Conservation (phyloP, 2,329 filamentous ascomycete genomes). For the Coleophoma eucalyptorum region DNA sequence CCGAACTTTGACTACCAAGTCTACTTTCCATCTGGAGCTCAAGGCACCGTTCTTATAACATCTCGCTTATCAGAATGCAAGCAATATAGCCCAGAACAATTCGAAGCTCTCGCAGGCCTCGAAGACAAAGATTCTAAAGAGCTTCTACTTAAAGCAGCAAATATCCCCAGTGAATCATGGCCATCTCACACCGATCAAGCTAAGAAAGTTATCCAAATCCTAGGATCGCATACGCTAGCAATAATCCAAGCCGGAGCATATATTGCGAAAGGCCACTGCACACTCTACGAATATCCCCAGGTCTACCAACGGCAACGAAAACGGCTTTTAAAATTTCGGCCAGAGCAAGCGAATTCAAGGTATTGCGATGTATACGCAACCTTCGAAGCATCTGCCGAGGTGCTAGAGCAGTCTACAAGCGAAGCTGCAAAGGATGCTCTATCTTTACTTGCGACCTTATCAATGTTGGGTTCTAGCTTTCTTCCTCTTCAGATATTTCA, state of each 20-base stretch:
- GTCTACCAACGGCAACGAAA: slow-evolving; percentile 6
- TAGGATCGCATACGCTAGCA: slow-evolving; percentile 25
- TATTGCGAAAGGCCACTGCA: slow-evolving; percentile 9
- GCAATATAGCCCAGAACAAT: slow-evolving; percentile 25
- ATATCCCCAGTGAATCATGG: background rate
- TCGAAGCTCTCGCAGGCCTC: slow-evolving; percentile 20
- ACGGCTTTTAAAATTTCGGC: slow-evolving; percentile 1
- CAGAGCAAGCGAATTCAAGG: slow-evolving; percentile 6
- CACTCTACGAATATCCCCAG: slow-evolving; percentile 10
- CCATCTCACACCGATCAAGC: slow-evolving; percentile 11
- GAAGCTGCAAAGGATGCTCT: slow-evolving; percentile 4
- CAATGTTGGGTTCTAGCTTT: background rate
- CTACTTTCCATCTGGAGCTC: slow-evolving; percentile 28
- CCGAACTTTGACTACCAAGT: slow-evolving; percentile 25
- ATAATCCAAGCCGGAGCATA: slow-evolving; percentile 24
- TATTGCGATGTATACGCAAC: slow-evolving; percentile 13
- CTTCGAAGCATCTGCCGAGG: slow-evolving; percentile 10
- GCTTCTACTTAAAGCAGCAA: slow-evolving; percentile 21
- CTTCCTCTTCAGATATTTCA: slow-evolving; percentile 2
- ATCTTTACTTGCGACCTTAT: slow-evolving; percentile 1
- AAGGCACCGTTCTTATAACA: slow-evolving; percentile 33
- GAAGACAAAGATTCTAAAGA: slow-evolving; percentile 19
- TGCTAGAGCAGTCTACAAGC: background rate
- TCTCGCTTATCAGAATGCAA: slow-evolving; percentile 29
- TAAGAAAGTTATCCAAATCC: slow-evolving; percentile 15